Evolutionary conservation across 495 filamentous ascomycete genomes (phyloP).

Genomic region (Xylaria telfairii): DNA sequence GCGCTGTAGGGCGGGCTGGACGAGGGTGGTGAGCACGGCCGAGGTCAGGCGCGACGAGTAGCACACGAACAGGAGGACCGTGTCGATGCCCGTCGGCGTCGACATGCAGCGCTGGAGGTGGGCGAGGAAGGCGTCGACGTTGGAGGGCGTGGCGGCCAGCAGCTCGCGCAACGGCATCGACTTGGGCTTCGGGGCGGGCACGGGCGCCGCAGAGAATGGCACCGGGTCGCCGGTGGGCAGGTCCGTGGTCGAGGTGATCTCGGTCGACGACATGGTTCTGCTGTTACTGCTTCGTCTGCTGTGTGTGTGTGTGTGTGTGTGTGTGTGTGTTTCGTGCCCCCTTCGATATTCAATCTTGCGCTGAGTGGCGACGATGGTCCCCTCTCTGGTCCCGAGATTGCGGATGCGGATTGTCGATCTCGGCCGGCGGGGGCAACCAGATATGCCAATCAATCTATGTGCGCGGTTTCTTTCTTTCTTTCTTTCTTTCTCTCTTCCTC

Average conservation of each 20-base stretch:
- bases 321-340: background rate
- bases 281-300: background rate
- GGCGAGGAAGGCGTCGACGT: slow-evolving; percentile 56
- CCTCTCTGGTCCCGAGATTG: background rate
- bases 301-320: background rate
- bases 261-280: slow-evolving; percentile 29
- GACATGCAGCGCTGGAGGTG: slow-evolving; percentile 63
- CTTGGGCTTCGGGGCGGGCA: slow-evolving; percentile 48
- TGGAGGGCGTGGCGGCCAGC: slow-evolving; percentile 45
- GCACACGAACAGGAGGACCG: slow-evolving; percentile 64
- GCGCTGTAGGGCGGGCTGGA: slow-evolving; percentile 45
- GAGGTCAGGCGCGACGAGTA: slow-evolving; percentile 66
- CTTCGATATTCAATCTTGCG: background rate
- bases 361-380: background rate
- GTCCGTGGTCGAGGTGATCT: slow-evolving; percentile 39
- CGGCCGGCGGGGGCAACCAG: background rate
- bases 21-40: slow-evolving; percentile 43
- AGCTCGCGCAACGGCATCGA: slow-evolving; percentile 39
- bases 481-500: too few relatives aligned
- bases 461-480: too few relatives aligned
- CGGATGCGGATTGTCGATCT: slow-evolving; percentile 18
- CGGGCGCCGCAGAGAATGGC: slow-evolving; percentile 45
- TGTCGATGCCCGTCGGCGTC: slow-evolving; percentile 66
- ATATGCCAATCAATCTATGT: background rate
- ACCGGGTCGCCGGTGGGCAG: slow-evolving; percentile 48